Base-by-base conservation (phyloP, 192 early-diverging fungal species). In the Backusella macrospora region DNA sequence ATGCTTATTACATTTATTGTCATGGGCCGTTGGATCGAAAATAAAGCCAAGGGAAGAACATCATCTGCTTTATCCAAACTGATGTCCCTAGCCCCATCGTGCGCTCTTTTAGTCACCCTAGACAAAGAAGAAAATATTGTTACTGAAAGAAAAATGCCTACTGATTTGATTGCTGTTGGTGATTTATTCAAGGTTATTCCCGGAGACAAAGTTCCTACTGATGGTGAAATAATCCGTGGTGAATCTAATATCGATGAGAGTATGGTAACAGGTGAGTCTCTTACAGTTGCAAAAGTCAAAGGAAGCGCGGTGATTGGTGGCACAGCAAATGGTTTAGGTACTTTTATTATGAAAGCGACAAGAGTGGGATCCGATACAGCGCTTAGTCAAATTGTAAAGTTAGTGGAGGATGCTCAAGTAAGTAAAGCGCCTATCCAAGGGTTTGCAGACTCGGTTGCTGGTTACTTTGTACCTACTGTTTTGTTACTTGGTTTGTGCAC, bases 401-500 rank as follows among this genome's bases (percentile, higher is more conserved):
- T 99, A 37, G 96, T 99, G 15, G 91, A 92, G 79, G 93, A 93
- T 21, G 96, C 96, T 5, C 97, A 99, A 82, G 93, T 92, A 2
- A 88, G 90, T 18, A 96, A 97, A 82, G 96, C 96, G 15, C 97
- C 96, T 2, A 98, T 98, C 74, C 97, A 99, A 85, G 92, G 89
- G 18, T 88, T 94, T 47, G 96, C 97, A 3, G 97, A 98, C 78
- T 81, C 79, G 15, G 88, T 99, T 6, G 92, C 97, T 13, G 92
- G 90, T 23, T 92, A 92, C 75, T 99, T 99, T 92, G 96, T 95
- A 0, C 97, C 97, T 0, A 73, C 79, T 0, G 93, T 99, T 10
- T 88, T 99, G 73, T 21, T 82, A 1, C 81, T 97, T 10, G 90
- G 90, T 6, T n/a, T 90, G 44, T 43, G 82, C 26, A 96, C 96